These are phyloP conservation scores for Heterobasidion irregulare DNA, from an alignment of 1,284 basidiomycete genomes.

Conservation along the genomic window DNA sequence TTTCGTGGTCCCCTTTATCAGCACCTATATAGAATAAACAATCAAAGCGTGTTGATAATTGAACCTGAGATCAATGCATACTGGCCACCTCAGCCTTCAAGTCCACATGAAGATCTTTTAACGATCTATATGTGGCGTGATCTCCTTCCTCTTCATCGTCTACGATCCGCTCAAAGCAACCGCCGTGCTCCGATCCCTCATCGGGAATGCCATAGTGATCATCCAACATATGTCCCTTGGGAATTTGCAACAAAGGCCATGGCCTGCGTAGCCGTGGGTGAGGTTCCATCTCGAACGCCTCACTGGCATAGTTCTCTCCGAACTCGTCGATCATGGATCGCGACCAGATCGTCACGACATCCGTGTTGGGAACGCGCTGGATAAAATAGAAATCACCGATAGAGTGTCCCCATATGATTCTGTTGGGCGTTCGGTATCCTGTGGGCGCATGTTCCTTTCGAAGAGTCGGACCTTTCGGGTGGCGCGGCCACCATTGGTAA, in stretches of 20 bases:
- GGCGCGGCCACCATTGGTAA: conserved; percentile 14
- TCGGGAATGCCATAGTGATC: background rate
- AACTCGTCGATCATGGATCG: conserved; percentile 25
- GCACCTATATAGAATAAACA: background rate
- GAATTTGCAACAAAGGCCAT: conserved; percentile 14
- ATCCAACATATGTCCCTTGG: background rate
- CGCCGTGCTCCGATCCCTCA: background rate
- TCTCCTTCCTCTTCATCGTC: background rate
- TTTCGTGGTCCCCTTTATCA: background rate
- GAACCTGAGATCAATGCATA: background rate
- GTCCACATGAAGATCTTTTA: background rate
- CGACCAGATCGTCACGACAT: conserved; percentile 21
- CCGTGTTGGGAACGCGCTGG: conserved; percentile 17
- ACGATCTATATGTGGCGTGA: background rate
- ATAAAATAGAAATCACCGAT: conserved; percentile 22
- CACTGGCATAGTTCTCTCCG: conserved; percentile 15
- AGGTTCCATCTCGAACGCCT: conserved; percentile 13
- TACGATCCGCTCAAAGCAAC: background rate
- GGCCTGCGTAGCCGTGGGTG: conserved; percentile 12
- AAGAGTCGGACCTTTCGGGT: conserved; percentile 17
- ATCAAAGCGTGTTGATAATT: background rate
- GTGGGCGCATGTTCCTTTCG: conserved; percentile 14
- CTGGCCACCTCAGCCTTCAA: background rate
- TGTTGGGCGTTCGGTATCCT: conserved; percentile 20
- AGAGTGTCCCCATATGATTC: conserved; percentile 24